Percentiles rank a stretch among this genome's conserved stretches.
Conservation (phyloP, 805 yeast species). For the Candida sphagnicola region DNA sequence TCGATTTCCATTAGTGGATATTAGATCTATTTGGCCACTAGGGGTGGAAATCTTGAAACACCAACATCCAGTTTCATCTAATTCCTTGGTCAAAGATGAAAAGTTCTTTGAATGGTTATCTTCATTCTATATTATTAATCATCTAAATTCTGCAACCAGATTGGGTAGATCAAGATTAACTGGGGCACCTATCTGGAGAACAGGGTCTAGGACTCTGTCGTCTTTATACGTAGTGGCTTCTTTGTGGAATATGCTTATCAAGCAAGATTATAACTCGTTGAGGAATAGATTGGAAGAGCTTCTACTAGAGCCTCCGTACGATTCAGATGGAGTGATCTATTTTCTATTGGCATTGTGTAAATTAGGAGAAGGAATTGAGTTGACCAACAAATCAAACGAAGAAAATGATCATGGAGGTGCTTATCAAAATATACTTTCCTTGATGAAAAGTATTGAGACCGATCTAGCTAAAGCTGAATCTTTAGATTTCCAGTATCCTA, state of each 20-base stretch:
- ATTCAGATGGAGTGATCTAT: conserved; percentile 36
- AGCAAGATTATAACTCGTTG: conserved; percentile 30
- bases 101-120: conserved; percentile 35
- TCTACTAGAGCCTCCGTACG: conserved; percentile 40
- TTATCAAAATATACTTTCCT: background rate
- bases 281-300: conserved; percentile 33
- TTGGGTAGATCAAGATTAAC: conserved; percentile 6
- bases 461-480: conserved; percentile 3
- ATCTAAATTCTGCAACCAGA: conserved; percentile 8
- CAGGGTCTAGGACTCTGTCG: conserved; percentile 36
- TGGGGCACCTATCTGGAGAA: conserved; percentile 35
- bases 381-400: conserved; percentile 12
- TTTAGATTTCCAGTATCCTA: conserved; percentile 1
- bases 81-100: conserved; percentile 18
- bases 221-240: conserved; percentile 39
- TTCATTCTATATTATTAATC: conserved; percentile 19
- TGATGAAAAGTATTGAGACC: background rate
- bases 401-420: conserved; percentile 1
- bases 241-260: conserved; percentile 39
- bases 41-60: conserved; percentile 52
- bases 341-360: conserved; percentile 32
- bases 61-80: conserved; percentile 1
- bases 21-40: conserved; percentile 58
- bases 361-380: conserved; percentile 18
- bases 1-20: conserved; percentile 46